These are phyloP conservation scores for Dicorynia guianensis DNA, from an alignment of 306 rosid species.

Conservation along the genomic window DNA sequence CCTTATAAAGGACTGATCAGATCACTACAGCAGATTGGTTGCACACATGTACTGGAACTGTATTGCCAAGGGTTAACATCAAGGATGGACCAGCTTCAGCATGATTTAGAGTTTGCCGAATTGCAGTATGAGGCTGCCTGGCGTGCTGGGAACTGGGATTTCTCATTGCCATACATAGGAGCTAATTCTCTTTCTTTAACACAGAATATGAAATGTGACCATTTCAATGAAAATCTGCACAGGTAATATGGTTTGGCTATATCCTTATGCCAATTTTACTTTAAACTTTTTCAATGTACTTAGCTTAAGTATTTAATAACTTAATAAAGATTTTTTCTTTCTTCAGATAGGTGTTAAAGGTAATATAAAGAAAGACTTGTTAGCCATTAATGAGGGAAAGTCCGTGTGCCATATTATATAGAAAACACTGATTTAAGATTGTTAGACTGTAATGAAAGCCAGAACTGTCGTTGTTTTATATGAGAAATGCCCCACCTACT, in stretches of 20 bases:
- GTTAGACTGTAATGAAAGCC: no score
- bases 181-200: slow-evolving; percentile 49
- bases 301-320: not conserved
- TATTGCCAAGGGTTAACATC: slow-evolving; percentile 92
- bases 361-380: not conserved
- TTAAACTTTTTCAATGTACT: slow-evolving; percentile 11
- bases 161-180: slow-evolving; percentile 64
- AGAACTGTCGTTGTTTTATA: no score
- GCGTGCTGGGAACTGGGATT: slow-evolving; percentile 98
- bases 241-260: slow-evolving; percentile 55
- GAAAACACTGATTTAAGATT: no score
- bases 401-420: not conserved
- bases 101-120: slow-evolving; percentile 86
- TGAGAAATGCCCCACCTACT: not conserved
- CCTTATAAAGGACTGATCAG: slow-evolving; percentile 85
- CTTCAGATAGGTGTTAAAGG: not conserved
- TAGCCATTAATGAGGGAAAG: not conserved
- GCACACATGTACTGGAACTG: slow-evolving; percentile 83
- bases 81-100: slow-evolving; percentile 66
- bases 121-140: slow-evolving; percentile 96
- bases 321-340: not conserved
- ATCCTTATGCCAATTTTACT: slow-evolving; percentile 20
- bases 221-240: slow-evolving; percentile 85
- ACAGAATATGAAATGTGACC: slow-evolving; percentile 54
- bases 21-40: slow-evolving; percentile 90